Base-by-base conservation (phyloP, 2,329 filamentous ascomycete genomes). In the Huntiella abstrusa region DNA sequence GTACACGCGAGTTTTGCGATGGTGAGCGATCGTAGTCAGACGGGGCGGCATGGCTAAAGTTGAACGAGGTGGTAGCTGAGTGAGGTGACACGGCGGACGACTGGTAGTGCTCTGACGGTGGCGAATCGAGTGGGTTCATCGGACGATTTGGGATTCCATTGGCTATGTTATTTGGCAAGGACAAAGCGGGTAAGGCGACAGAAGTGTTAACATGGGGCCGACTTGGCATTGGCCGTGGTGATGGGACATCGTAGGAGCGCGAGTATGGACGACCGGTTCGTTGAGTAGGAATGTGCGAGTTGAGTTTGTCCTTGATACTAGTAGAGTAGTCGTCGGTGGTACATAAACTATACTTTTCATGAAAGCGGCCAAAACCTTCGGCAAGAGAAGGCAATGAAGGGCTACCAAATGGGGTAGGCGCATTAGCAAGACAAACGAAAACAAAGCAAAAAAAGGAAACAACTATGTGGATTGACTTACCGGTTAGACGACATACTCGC, bases 231-330 rank as follows among this genome's bases (percentile, higher is more conserved):
- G 22, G 22, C 8, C 22, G 22, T 28, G 52, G 1, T 66, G 67
- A 32, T 2, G 43, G 11, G 2, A 43, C 40, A 8, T 35, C 46
- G 15, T 41, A 47, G 12, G 48, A 41, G 8, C 48, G 44, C 2
- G 48, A 49, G 34, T 41, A 34, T 7, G 67, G 66, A 42, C 63
- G 62, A 16, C 67, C 62, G 2, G 67, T 63, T 6, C 66, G 64
- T 12, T 62, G 67, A 0, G 59, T 61, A 34, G 65, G 61, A 34
- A 64, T 57, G 1, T 65, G 63, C 48, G 73, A 65, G n/a, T 39
- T 45, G 17, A 76, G 60, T 58, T 71, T 75, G 56, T 69, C 70
- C 49, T 73, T 66, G 55, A 74, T 64, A 44, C 60, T 64, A 49
- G 62, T 66, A 49, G 69, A 67, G 45, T 73, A 66, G 11, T 67